Conservation (phyloP, 78 protist genomes). For the Polysphondylium violaceum region DNA sequence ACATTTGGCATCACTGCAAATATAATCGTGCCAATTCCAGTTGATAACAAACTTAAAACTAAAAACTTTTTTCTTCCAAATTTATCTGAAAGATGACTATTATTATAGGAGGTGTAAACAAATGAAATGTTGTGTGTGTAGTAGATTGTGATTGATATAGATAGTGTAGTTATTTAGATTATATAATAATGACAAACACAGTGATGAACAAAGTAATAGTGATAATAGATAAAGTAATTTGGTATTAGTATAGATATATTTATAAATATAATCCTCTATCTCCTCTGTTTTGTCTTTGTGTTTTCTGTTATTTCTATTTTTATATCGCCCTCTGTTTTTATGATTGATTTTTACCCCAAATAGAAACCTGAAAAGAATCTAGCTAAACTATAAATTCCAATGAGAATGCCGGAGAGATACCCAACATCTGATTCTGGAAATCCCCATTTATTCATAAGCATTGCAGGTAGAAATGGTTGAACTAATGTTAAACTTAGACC, state of each 20-base stretch:
- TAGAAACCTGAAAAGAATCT: slow-evolving; percentile 60
- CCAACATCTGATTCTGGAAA: slow-evolving; percentile 13
- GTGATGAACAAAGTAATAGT: too few species aligned
- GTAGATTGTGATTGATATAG: neutral
- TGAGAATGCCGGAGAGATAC: slow-evolving; percentile 20
- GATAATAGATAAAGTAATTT: too few species aligned
- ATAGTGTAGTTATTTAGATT: neutral
- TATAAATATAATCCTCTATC: neutral
- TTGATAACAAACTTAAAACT: slow-evolving; percentile 16
- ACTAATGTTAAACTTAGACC: slow-evolving; percentile 57
- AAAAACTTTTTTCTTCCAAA: slow-evolving; percentile 73
- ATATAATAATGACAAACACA: too few species aligned
- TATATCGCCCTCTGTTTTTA: too few species aligned
- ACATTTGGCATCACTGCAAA: slow-evolving; percentile 66
- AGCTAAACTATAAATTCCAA: slow-evolving; percentile 52
- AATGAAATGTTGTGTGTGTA: neutral
- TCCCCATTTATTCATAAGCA: slow-evolving; percentile 40
- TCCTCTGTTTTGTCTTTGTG: too few species aligned
- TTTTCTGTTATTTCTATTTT: too few species aligned
- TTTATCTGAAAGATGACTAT: slow-evolving; percentile 56
- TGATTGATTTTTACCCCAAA: slow-evolving; percentile 37
- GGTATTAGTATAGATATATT: too few species aligned
- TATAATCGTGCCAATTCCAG: slow-evolving; percentile 44
- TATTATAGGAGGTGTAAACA: neutral
- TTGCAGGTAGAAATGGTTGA: slow-evolving; percentile 57